Conservation (phyloP, 163 green algal genomes). For the Prototheca wickerhamii region DNA sequence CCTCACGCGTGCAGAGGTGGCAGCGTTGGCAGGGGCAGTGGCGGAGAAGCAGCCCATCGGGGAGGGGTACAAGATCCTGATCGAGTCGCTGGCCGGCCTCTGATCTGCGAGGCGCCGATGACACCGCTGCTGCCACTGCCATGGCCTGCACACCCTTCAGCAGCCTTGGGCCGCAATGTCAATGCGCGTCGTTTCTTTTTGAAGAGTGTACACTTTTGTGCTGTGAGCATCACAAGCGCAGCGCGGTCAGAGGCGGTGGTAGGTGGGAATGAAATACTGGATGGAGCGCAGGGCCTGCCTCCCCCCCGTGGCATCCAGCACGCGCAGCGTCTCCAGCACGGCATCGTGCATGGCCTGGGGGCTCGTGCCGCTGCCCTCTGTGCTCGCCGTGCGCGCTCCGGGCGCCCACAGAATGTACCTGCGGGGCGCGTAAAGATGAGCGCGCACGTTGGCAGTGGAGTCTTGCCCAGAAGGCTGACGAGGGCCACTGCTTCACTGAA, state of each 20-base stretch:
- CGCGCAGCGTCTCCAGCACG: constrained; percentile 8
- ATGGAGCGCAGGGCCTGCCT: constrained; percentile 13
- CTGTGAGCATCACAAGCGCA: not conserved
- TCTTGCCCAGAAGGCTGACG: too few relatives aligned
- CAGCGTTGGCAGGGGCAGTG: constrained; percentile 41
- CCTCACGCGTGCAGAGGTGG: constrained; percentile 9
- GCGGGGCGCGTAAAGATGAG: too few relatives aligned
- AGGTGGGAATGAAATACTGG: constrained; percentile 7
- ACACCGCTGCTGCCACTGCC: not conserved
- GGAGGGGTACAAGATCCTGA: constrained; percentile 89
- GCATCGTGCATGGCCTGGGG: constrained; percentile 1
- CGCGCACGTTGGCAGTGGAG: too few relatives aligned
- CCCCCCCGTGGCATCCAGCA: constrained; percentile 6
- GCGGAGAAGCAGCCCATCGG: constrained; percentile 43
- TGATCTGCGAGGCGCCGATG: not conserved
- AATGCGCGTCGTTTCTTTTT: not conserved
- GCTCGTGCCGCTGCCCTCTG: too few relatives aligned
- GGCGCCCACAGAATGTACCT: too few relatives aligned
- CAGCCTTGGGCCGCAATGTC: not conserved
- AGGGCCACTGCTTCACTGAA: too few relatives aligned
- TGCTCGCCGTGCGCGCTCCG: too few relatives aligned
- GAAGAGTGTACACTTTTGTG: not conserved
- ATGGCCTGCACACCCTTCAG: not conserved
- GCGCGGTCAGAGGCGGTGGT: not conserved
- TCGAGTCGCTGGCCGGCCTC: constrained; percentile 75